These are phyloP conservation scores for Aristolochia contorta DNA, from an alignment of 164 flowering plant genomes.

Conservation along the genomic window DNA sequence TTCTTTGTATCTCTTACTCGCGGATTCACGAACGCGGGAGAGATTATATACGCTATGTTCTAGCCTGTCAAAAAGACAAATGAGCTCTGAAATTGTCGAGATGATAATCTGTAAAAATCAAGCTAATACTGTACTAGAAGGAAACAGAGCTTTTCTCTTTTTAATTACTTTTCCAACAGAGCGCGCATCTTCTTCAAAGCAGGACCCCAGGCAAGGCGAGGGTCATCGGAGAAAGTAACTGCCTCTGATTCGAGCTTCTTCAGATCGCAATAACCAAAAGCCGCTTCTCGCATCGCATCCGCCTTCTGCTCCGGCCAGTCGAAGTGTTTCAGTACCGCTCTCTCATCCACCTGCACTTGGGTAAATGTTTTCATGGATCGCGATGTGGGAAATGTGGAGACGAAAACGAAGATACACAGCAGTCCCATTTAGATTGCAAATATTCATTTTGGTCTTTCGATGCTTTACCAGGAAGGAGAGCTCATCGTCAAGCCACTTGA, in stretches of 20 bases:
- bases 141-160: neutral
- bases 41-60: constrained; percentile 83
- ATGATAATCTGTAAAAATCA: too few relatives aligned
- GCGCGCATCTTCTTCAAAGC: constrained; percentile 91
- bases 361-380: neutral
- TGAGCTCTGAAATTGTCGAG: too few relatives aligned
- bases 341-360: constrained; percentile 83
- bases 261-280: constrained; percentile 82
- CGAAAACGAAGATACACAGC: too few relatives aligned
- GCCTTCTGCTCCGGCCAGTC: constrained; percentile 98
- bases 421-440: too few relatives aligned
- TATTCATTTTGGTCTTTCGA: neutral
- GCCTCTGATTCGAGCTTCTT: constrained; percentile 83
- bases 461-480: constrained; percentile 67
- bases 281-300: constrained; percentile 92
- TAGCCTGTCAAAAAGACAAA: constrained; percentile 30
- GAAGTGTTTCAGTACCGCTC: constrained; percentile 94
- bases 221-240: constrained; percentile 43
- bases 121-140: too few relatives aligned
- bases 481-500: constrained; percentile 97
- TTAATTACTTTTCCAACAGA: constrained; percentile 65
- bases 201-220: constrained; percentile 64
- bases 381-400: neutral
- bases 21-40: constrained; percentile 73
- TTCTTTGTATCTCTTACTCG: constrained; percentile 48